Percentiles rank a stretch among this genome's conserved stretches.
Evolutionary conservation across 2,329 filamentous ascomycete genomes (phyloP).

Genomic region (Pseudogymnoascus sp.): DNA sequence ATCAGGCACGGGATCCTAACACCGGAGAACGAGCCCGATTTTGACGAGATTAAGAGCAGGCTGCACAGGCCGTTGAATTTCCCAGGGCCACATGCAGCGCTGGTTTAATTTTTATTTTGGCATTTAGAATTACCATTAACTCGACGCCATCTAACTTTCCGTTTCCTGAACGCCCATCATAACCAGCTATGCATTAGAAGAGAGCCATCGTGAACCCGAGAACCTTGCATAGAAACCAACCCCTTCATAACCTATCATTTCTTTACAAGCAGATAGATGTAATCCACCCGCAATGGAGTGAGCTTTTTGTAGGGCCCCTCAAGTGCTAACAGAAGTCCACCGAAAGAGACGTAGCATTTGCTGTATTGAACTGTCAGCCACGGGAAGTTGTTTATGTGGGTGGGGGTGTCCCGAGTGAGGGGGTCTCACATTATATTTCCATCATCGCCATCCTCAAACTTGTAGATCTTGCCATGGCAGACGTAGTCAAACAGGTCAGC

Average conservation of each 20-base stretch:
- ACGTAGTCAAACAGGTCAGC: slow-evolving; percentile 84
- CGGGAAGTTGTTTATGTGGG: neutral
- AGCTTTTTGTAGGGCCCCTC: slow-evolving; percentile 96
- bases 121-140: slow-evolving; percentile 6
- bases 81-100: slow-evolving; percentile 52
- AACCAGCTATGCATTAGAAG: neutral
- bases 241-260: slow-evolving; percentile 47
- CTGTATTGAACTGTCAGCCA: slow-evolving; percentile 38
- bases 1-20: slow-evolving; percentile 76
- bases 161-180: slow-evolving; percentile 9
- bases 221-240: slow-evolving; percentile 15
- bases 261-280: slow-evolving; percentile 89
- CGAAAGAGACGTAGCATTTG: slow-evolving; percentile 90
- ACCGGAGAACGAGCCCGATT: slow-evolving; percentile 67
- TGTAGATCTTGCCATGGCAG: slow-evolving; percentile 80
- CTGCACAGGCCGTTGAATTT: slow-evolving; percentile 77
- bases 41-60: slow-evolving; percentile 64
- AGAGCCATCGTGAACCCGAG: neutral
- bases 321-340: slow-evolving; percentile 80
- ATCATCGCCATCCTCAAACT: slow-evolving; percentile 71
- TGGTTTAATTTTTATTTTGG: neutral
- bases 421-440: slow-evolving; percentile 73
- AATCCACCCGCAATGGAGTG: slow-evolving; percentile 81
- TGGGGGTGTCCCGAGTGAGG: slow-evolving; percentile 10
- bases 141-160: slow-evolving; percentile 11